Percentiles rank a stretch among this genome's conserved stretches.
phyloP scores from a whole-genome alignment of 257 asterid species.

The Dorcoceras hygrometricum region DNA sequence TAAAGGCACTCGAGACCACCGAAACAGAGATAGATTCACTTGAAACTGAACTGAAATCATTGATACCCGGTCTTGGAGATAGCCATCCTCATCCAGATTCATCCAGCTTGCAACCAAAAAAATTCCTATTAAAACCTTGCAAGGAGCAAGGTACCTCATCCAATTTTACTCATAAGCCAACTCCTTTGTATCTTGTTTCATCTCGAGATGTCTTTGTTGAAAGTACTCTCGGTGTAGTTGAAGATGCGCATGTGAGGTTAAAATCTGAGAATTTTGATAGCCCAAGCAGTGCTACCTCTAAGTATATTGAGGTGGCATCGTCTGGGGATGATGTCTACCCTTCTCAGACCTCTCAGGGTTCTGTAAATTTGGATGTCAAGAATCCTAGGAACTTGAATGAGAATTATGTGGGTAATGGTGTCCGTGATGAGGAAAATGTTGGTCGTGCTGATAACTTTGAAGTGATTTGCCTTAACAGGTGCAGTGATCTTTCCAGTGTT shows the following conservation, averaged over 20 bases:
- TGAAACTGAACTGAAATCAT: constrained; percentile 70
- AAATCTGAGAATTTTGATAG: constrained; percentile 70
- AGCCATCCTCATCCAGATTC: constrained; percentile 36
- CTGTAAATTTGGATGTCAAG: constrained; percentile 26
- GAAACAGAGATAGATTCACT: constrained; percentile 86
- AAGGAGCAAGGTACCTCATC: constrained; percentile 47
- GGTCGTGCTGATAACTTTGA: constrained; percentile 23
- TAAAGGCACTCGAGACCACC: constrained; percentile 74
- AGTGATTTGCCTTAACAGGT: constrained; percentile 23
- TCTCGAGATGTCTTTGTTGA: constrained; percentile 32
- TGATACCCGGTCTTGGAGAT: constrained; percentile 37
- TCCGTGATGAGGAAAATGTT: constrained; percentile 29
- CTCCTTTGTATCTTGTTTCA: constrained; percentile 42
- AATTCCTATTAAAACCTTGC: constrained; percentile 37
- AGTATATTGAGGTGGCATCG: constrained; percentile 45
- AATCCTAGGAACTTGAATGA: constrained; percentile 29
- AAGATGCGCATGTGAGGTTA: constrained; percentile 25
- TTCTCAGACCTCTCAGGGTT: constrained; percentile 30
- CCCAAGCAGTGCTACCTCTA: constrained; percentile 81
- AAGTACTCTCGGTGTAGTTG: constrained; percentile 31
- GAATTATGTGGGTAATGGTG: constrained; percentile 30
- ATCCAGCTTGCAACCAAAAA: constrained; percentile 43
- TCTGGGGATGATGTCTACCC: constrained; percentile 31
- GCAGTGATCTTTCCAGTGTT: constrained; percentile 24
- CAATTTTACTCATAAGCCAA: constrained; percentile 35